A percentile compares a stretch with the other conserved stretches of the same genome.
Evolutionary conservation across 1,284 basidiomycete genomes (phyloP).

Genomic region (Cryptococcus floricola): DNA sequence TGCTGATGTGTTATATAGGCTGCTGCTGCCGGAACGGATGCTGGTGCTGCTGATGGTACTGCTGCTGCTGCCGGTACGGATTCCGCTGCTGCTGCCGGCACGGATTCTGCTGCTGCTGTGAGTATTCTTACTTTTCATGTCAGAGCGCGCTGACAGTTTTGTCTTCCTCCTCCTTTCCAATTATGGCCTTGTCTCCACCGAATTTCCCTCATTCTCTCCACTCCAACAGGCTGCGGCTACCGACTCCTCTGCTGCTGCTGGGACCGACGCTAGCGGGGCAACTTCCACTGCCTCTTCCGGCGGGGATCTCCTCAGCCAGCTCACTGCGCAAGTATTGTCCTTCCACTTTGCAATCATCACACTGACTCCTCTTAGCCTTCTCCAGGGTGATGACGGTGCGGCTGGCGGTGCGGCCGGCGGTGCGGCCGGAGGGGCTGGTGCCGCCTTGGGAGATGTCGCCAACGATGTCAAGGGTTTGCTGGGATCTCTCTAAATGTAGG

Average conservation of each 20-base stretch:
- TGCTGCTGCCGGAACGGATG: background rate
- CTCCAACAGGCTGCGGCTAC: background rate
- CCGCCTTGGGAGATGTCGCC: background rate
- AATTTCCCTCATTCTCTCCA: background rate
- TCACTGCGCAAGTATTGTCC: background rate
- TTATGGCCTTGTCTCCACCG: background rate
- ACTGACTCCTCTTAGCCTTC: background rate
- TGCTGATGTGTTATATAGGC: background rate
- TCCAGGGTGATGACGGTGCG: background rate
- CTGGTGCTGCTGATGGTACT: background rate
- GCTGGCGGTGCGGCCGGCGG: background rate
- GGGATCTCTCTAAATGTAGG: background rate
- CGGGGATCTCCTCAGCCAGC: background rate
- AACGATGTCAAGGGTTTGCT: background rate
- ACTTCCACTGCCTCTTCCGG: background rate
- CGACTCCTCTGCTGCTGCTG: background rate
- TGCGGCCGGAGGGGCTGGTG: background rate
- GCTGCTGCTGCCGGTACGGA: background rate
- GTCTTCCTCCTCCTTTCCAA: background rate
- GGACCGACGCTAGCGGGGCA: background rate
- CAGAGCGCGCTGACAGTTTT: background rate
- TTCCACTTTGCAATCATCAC: no score
- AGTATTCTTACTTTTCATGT: background rate
- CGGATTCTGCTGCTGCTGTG: background rate
- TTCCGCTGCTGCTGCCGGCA: background rate